A percentile compares a stretch with the other conserved stretches of the same genome.
Evolutionary conservation across 768 basidiomycete genomes (phyloP).

Genomic region (Russula griseocarnosa): DNA sequence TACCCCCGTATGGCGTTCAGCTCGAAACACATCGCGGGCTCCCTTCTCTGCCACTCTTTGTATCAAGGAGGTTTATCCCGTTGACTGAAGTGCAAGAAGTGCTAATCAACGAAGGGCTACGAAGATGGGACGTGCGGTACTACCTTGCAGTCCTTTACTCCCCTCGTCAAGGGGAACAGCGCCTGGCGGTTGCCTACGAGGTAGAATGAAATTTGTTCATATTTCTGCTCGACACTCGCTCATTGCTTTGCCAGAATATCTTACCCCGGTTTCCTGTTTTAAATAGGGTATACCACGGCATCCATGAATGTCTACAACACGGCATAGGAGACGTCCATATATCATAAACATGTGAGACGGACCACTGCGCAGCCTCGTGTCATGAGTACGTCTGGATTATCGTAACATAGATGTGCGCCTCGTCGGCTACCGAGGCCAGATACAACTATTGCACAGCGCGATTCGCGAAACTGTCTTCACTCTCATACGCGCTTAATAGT

Average conservation of each 20-base stretch:
- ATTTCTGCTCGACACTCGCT: slow-evolving; percentile 3
- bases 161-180: slow-evolving; percentile 32
- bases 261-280: slow-evolving; percentile 62
- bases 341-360: slow-evolving; percentile 17
- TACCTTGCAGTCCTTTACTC: slow-evolving; percentile 53
- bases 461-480: slow-evolving; percentile 51
- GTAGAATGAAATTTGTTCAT: slow-evolving; percentile 38
- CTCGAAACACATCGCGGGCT: slow-evolving; percentile 66
- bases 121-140: slow-evolving; percentile 67
- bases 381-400: neutral
- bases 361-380: neutral
- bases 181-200: slow-evolving; percentile 56
- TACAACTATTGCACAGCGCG: neutral
- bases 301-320: slow-evolving; percentile 43
- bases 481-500: slow-evolving; percentile 75
- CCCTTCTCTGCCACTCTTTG: slow-evolving; percentile 36
- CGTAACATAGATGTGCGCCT: neutral
- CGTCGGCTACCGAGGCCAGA: neutral
- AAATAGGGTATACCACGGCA: slow-evolving; percentile 53
- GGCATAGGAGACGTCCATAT: slow-evolving; percentile 4
- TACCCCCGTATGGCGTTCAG: slow-evolving; percentile 69
- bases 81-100: slow-evolving; percentile 51
- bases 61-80: slow-evolving; percentile 57
- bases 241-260: slow-evolving; percentile 46
- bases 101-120: slow-evolving; percentile 70